Conservation (phyloP, 2,329 filamentous ascomycete species). For the Colletotrichum viniferum region DNA sequence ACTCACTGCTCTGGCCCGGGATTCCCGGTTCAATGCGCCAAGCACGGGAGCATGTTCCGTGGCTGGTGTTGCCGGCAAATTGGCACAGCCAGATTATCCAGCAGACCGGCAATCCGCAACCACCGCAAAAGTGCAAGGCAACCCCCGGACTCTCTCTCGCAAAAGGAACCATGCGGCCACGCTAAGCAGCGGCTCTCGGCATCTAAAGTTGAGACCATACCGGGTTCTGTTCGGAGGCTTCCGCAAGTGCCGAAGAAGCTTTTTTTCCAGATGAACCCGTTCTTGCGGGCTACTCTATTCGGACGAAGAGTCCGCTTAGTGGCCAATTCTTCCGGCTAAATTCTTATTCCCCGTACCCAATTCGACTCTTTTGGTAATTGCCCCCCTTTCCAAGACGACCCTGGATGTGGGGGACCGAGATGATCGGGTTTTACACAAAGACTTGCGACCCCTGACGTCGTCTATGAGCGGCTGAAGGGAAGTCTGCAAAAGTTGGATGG, state of each 20-base stretch:
- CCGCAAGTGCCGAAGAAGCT: slow-evolving; percentile 8
- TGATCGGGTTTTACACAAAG: slow-evolving; percentile 6
- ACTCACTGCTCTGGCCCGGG: background rate
- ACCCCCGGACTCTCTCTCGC: background rate
- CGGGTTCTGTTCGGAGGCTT: background rate
- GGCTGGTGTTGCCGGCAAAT: background rate
- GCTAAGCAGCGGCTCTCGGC: background rate
- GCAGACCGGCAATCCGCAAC: background rate
- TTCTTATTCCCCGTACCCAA: background rate
- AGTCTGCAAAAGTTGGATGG: background rate
- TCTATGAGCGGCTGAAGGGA: background rate
- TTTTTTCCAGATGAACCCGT: slow-evolving; percentile 4
- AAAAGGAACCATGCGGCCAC: background rate
- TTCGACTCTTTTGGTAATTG: background rate
- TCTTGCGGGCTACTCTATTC: background rate
- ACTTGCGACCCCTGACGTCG: background rate
- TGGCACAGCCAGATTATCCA: background rate
- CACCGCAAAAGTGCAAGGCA: background rate
- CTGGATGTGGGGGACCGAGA: slow-evolving; percentile 5
- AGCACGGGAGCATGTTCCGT: background rate
- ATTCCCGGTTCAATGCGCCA: background rate
- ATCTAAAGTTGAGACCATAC: background rate
- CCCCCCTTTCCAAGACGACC: background rate
- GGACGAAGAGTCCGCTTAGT: background rate
- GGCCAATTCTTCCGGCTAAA: slow-evolving; percentile 6